phyloP scores from a whole-genome alignment of 805 yeast genomes.

The Starmerella lactis-condensi region DNA sequence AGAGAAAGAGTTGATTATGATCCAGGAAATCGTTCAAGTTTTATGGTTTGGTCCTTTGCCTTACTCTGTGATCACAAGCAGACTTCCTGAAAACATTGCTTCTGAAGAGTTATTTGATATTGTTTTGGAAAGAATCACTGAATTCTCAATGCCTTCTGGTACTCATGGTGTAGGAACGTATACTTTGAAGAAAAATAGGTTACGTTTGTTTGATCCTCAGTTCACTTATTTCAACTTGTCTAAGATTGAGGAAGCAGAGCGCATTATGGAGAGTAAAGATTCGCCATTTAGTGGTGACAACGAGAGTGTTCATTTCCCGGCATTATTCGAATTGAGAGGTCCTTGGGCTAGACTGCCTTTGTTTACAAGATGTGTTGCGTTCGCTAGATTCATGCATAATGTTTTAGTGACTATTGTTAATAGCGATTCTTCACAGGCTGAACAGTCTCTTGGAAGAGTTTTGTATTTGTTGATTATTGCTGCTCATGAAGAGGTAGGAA shows the following conservation, averaged over 20 bases:
- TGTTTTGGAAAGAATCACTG: conserved; percentile 38
- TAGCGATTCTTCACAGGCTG: conserved; percentile 26
- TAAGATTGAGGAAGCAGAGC: conserved; percentile 67
- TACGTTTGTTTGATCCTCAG: conserved; percentile 53
- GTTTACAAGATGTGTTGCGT: conserved; percentile 18
- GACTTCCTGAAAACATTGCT: conserved; percentile 58
- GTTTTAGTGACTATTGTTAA: conserved; percentile 6
- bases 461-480: conserved; percentile 57
- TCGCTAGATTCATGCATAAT: conserved; percentile 15
- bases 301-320: conserved; percentile 44
- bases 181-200: conserved; percentile 39
- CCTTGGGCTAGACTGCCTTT: conserved; percentile 20
- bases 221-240: conserved; percentile 62
- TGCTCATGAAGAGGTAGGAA: conserved; percentile 25
- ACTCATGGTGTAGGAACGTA: conserved; percentile 44
- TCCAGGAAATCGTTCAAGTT: conserved; percentile 60
- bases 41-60: conserved; percentile 59
- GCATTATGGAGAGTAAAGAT: conserved; percentile 34
- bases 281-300: too few relatives aligned
- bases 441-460: conserved; percentile 37
- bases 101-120: conserved; percentile 58
- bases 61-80: conserved; percentile 49
- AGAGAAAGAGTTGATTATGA: conserved; percentile 33
- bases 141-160: conserved; percentile 42
- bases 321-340: conserved; percentile 20